Conservation (phyloP, 2,329 filamentous ascomycete species). For the Beauveria scarabaeidicola region DNA sequence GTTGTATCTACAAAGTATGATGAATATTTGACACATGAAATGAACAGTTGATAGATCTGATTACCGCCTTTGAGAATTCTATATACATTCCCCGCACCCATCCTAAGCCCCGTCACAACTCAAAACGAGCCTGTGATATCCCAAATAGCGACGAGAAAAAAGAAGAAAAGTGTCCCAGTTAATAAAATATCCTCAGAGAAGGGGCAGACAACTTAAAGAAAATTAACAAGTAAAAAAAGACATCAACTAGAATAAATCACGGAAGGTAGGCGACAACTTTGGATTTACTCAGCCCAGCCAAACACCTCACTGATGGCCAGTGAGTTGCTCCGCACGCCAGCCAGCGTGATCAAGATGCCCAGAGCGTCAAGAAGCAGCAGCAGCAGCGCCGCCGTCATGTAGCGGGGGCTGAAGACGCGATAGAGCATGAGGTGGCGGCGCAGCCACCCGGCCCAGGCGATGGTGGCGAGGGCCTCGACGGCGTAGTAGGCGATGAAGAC, state of each 20-base stretch:
- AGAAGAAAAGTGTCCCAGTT: neutral
- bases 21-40: neutral
- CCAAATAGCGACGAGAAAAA: neutral
- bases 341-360: conserved; percentile 59
- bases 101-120: neutral
- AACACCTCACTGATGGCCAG: conserved; percentile 79
- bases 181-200: neutral
- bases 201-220: neutral
- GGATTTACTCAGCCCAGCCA: conserved; percentile 56
- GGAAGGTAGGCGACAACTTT: neutral
- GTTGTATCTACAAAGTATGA: neutral
- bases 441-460: conserved; percentile 81
- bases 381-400: conserved; percentile 69
- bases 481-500: conserved; percentile 77
- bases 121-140: neutral
- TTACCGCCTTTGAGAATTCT: neutral
- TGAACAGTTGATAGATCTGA: neutral
- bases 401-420: conserved; percentile 83
- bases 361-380: conserved; percentile 72
- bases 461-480: conserved; percentile 74
- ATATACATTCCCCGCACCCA: neutral
- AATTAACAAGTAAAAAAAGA: neutral
- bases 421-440: conserved; percentile 94
- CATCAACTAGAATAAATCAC: conserved; percentile 4
- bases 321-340: conserved; percentile 67